A percentile compares a stretch with the other conserved stretches of the same genome.
phyloP scores from a whole-genome alignment of 2,329 filamentous ascomycete genomes.

The Aschersonia sp. region DNA sequence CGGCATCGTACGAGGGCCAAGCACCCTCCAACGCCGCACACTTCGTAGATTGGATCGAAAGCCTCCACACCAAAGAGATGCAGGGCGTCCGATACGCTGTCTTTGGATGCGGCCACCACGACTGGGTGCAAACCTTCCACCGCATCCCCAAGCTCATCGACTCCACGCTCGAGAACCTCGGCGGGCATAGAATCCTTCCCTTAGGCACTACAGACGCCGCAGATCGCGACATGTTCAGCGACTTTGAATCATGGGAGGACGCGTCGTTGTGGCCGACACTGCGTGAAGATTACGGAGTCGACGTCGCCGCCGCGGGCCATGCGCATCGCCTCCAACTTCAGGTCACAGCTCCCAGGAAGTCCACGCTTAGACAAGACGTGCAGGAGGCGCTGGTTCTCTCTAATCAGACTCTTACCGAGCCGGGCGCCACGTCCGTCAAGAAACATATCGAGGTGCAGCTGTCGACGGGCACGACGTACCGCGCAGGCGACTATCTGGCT shows the following conservation, averaged over 20 bases:
- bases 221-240: constrained; percentile 50
- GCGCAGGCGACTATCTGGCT: constrained; percentile 63
- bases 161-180: constrained; percentile 25
- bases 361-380: constrained; percentile 48
- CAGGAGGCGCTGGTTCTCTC: constrained; percentile 44
- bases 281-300: constrained; percentile 24
- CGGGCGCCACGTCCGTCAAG: constrained; percentile 34
- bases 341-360: constrained; percentile 37
- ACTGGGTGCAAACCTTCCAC: constrained; percentile 52
- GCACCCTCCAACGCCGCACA: constrained; percentile 57
- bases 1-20: constrained; percentile 60
- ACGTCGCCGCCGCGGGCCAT: constrained; percentile 9
- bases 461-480: constrained; percentile 50
- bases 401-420: constrained; percentile 34
- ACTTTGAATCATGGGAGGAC: constrained; percentile 55
- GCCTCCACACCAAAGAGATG: constrained; percentile 23
- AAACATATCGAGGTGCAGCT: constrained; percentile 53
- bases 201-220: constrained; percentile 46
- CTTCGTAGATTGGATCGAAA: constrained; percentile 54
- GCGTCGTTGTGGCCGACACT: constrained; percentile 35
- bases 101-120: constrained; percentile 50
- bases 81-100: constrained; percentile 49
- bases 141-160: constrained; percentile 51
- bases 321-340: constrained; percentile 24
- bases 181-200: constrained; percentile 19